Conservation (phyloP, 495 filamentous ascomycete species). For the Penicillium canariense region DNA sequence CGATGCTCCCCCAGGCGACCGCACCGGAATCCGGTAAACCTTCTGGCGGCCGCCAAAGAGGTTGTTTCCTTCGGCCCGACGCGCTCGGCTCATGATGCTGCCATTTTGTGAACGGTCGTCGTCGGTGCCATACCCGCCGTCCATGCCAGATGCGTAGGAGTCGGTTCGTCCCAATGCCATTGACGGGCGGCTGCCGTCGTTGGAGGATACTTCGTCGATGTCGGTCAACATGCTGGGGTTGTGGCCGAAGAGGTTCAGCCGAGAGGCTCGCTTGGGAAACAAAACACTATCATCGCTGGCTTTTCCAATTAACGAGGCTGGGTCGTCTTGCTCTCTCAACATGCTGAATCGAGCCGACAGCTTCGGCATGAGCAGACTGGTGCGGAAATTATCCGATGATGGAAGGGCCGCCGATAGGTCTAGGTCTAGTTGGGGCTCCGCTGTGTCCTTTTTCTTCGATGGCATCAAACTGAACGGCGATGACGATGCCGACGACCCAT, state of each 20-base stretch:
- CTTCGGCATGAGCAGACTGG: conserved; percentile 92
- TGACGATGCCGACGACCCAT: conserved; percentile 5
- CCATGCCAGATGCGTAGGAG: conserved; percentile 52
- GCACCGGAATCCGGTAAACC: conserved; percentile 81
- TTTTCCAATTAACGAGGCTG: conserved; percentile 80
- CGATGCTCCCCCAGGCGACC: conserved; percentile 32
- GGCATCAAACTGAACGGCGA: conserved; percentile 38
- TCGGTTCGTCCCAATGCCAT: conserved; percentile 49
- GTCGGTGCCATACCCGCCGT: conserved; percentile 62
- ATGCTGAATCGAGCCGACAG: conserved; percentile 95
- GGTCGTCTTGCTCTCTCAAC: conserved; percentile 90
- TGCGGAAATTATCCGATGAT: conserved; percentile 87
- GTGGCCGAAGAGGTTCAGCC: conserved; percentile 56
- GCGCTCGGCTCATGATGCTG: conserved; percentile 80
- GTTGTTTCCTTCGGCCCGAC: conserved; percentile 87
- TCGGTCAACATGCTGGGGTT: conserved; percentile 62
- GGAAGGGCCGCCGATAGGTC: conserved; percentile 75
- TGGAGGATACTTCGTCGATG: conserved; percentile 85
- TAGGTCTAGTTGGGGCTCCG: conserved; percentile 60
- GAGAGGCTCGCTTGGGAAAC: conserved; percentile 74
- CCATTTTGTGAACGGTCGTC: conserved; percentile 58
- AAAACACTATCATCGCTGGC: conserved; percentile 92
- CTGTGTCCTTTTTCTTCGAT: conserved; percentile 54
- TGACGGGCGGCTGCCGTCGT: conserved; percentile 62
- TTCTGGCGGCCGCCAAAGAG: conserved; percentile 96